Conservation (phyloP, 345 rosid species). For the Fremontodendron californicum region DNA sequence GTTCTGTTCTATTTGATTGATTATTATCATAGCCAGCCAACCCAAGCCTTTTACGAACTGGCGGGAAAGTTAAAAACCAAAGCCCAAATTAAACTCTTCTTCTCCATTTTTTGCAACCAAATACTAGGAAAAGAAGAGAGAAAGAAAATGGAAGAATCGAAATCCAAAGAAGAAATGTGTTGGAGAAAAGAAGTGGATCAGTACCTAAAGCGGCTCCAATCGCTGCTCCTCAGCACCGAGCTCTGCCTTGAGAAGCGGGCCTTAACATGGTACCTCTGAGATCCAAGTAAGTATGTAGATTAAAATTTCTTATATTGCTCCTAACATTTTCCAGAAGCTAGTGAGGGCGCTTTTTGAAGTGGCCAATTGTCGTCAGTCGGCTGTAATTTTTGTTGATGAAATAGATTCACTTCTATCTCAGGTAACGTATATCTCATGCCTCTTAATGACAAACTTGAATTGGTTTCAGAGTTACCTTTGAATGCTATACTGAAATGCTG, state of each 20-base stretch:
- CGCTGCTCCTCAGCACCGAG: conserved; percentile 72
- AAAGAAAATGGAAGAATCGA: too few relatives aligned
- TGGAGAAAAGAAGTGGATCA: conserved; percentile 78
- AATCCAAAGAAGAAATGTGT: conserved; percentile 15
- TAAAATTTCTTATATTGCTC: background rate
- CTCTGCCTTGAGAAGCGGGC: conserved; percentile 55
- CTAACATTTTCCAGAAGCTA: conserved; percentile 49
- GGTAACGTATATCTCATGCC: conserved; percentile 38
- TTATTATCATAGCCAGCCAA: too few relatives aligned
- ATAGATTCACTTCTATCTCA: conserved; percentile 91
- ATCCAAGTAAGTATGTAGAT: conserved; percentile 40
- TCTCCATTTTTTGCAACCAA: too few relatives aligned
- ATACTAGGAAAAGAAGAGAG: too few relatives aligned
- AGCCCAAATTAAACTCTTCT: too few relatives aligned
- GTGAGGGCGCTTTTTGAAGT: conserved; percentile 96
- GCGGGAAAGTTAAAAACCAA: too few relatives aligned
- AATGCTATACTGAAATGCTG: too few relatives aligned
- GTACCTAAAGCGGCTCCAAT: conserved; percentile 78
- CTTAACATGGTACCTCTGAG: background rate
- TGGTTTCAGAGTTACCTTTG: too few relatives aligned
- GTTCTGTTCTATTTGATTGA: too few relatives aligned
- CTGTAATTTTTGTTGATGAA: conserved; percentile 94
- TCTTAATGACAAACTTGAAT: background rate
- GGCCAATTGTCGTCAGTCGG: conserved; percentile 95
- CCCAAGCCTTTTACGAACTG: too few relatives aligned